phyloP scores from a whole-genome alignment of 1,139 yeast species.

The Saccharomycopsis hybrid region DNA sequence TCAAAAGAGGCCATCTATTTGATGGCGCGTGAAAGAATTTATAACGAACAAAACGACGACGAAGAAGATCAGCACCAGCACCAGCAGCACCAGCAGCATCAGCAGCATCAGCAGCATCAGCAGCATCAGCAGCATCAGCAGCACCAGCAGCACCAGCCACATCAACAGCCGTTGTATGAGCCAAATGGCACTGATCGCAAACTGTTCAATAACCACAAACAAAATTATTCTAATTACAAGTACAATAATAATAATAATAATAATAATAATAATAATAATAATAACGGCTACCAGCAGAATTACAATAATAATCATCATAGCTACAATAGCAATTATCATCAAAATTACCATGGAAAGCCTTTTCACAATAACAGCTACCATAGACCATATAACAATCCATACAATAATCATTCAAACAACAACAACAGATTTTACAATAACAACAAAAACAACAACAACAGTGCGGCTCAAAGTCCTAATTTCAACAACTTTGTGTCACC shows the following conservation, averaged over 20 bases:
- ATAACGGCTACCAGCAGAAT: background rate
- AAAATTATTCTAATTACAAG: too few relatives aligned
- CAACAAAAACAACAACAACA: too few relatives aligned
- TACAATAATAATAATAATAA: too few relatives aligned
- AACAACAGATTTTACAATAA: background rate
- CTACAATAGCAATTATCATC: background rate
- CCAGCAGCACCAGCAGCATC: too few relatives aligned
- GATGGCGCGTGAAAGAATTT: constrained; percentile 16
- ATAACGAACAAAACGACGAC: constrained; percentile 13
- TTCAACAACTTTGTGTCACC: too few relatives aligned
- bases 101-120: too few relatives aligned
- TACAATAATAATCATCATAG: background rate
- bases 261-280: too few relatives aligned
- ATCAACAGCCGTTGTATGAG: background rate
- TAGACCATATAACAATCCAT: background rate
- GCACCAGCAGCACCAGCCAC: background rate
- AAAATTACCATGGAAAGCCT: too few relatives aligned
- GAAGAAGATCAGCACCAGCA: constrained; percentile 2
- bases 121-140: too few relatives aligned
- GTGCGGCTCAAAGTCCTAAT: too few relatives aligned
- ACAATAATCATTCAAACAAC: background rate
- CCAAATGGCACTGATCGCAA: background rate
- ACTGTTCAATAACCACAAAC: background rate
- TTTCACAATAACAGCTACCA: background rate
- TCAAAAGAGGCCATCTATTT: constrained; percentile 17